Evolutionary conservation across 345 rosid species (phyloP), one percentile per base, ranked within the genome.

Genomic region (Gossypium thurberi): DNA sequence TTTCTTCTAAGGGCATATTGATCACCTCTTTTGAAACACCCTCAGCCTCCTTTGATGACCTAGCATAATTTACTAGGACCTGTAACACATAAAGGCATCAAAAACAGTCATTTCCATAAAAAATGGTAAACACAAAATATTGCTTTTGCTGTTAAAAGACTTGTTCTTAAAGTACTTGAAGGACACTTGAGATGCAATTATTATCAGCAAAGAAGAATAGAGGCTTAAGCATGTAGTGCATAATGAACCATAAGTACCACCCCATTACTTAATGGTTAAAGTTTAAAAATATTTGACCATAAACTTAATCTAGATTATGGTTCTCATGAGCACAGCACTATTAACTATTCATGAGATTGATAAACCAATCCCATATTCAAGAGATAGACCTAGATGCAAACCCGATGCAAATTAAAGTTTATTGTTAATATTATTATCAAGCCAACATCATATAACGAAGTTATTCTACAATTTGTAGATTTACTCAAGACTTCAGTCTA

Each of bases 21-120:
- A 21, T 78, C 72, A 92, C 97, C 98, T 92, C 88, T 78, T 87
- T 86, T 67, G 88, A 85, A 72, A 95, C 97, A 76, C 92, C 98
- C 73, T 95, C 98, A n/a, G 99, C 99, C 74, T 95, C 98, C 84
- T 89, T 84, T 65, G 97, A 86, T 65, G 99, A 95, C 80, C 92
- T 85, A 66, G 99, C 98, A 78, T 95, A 95, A 75, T 92, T 95
- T 77, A 92, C 97, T 84, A 95, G 76, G 55, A 94, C 98, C 98
- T 94, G 86, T 43, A 81, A 62, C 69, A 70, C n/a, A 65, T 11
- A 65, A 78, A 74, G 48, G 9, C 9, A 48, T 40, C 40, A 3
- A 20, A 10, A 48, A 57, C 67, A 64, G 74, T 9, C 43, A 55
- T 63, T 20, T 26, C 13, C 6, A 23, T 18, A 18, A 46, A 7